A percentile compares a stretch with the other conserved stretches of the same genome.
Conservation (phyloP, 1,284 basidiomycete genomes). For the Agaricales sp. region DNA sequence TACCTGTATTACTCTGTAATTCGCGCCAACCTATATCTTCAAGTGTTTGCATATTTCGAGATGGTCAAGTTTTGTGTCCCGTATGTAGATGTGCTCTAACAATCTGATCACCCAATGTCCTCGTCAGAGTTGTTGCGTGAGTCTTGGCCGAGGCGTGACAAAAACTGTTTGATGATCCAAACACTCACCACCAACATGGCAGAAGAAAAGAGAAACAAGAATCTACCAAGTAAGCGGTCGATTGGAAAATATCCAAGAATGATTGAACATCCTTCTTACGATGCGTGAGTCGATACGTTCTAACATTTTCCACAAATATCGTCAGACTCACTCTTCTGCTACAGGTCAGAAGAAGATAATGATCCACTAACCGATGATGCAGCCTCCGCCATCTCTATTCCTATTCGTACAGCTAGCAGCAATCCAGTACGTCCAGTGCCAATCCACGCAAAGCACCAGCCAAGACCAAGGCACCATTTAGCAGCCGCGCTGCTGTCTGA, state of each 20-base stretch:
- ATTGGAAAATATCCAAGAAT: slow-evolving; percentile 48
- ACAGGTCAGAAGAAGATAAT: slow-evolving; percentile 71
- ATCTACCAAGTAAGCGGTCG: slow-evolving; percentile 38
- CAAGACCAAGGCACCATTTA: slow-evolving; percentile 39
- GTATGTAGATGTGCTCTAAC: no score
- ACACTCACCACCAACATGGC: neutral
- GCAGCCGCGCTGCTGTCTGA: slow-evolving; percentile 49
- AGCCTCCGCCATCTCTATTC: slow-evolving; percentile 39
- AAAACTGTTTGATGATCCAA: no score
- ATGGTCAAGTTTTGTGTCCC: no score
- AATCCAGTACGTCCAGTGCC: slow-evolving; percentile 20
- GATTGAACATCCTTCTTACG: slow-evolving; percentile 66
- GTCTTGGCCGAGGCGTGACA: slow-evolving; percentile 1
- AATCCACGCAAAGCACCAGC: slow-evolving; percentile 17
- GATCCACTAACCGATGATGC: slow-evolving; percentile 71
- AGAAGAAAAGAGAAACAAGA: neutral
- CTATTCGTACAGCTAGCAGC: slow-evolving; percentile 14
- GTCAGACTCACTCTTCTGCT: neutral
- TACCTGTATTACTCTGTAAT: neutral
- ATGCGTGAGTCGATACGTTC: slow-evolving; percentile 36
- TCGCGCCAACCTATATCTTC: no score
- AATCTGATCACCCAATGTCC: no score
- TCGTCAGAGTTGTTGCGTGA: neutral
- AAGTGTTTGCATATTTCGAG: no score
- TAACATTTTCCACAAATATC: neutral